Percentiles rank a stretch among this genome's conserved stretches.
These are phyloP conservation scores for Fusarium incarnatum DNA, from an alignment of 2,329 filamentous ascomycete genomes.

Conservation along the genomic window DNA sequence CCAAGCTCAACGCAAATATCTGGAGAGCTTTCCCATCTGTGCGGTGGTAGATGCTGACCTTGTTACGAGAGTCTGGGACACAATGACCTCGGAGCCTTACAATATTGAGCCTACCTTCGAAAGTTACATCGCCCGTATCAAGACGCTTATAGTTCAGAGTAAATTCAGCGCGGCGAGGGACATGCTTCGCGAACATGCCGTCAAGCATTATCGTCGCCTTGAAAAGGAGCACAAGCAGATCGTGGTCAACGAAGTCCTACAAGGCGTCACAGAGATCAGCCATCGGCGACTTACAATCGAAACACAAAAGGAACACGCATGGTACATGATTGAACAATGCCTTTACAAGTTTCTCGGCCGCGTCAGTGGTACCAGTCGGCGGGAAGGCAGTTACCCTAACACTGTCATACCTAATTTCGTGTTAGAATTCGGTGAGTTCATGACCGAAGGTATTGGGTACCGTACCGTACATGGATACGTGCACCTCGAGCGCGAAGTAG, in stretches of 20 bases:
- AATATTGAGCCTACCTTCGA: slow-evolving; percentile 66
- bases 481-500: slow-evolving; percentile 41
- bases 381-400: slow-evolving; percentile 38
- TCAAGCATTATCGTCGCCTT: slow-evolving; percentile 53
- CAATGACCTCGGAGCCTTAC: slow-evolving; percentile 70
- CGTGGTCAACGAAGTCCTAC: slow-evolving; percentile 51
- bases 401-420: slow-evolving; percentile 49
- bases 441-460: slow-evolving; percentile 48
- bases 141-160: slow-evolving; percentile 51
- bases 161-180: slow-evolving; percentile 49
- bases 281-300: slow-evolving; percentile 47
- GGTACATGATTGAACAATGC: slow-evolving; percentile 48
- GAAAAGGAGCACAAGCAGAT: slow-evolving; percentile 44
- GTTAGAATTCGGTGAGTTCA: slow-evolving; percentile 51
- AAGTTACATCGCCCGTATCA: slow-evolving; percentile 63
- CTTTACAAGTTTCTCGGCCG: slow-evolving; percentile 46
- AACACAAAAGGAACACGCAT: slow-evolving; percentile 49
- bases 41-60: slow-evolving; percentile 55
- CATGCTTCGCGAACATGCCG: slow-evolving; percentile 55
- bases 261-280: slow-evolving; percentile 26
- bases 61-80: slow-evolving; percentile 66
- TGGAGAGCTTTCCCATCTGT: slow-evolving; percentile 42
- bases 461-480: slow-evolving; percentile 50
- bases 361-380: slow-evolving; percentile 33
- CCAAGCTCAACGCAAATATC: slow-evolving; percentile 52